Evolutionary conservation across 108 stramenopile genomes (phyloP), one percentile per base, ranked within the genome.

Genomic region (Nitzschia sp.): DNA sequence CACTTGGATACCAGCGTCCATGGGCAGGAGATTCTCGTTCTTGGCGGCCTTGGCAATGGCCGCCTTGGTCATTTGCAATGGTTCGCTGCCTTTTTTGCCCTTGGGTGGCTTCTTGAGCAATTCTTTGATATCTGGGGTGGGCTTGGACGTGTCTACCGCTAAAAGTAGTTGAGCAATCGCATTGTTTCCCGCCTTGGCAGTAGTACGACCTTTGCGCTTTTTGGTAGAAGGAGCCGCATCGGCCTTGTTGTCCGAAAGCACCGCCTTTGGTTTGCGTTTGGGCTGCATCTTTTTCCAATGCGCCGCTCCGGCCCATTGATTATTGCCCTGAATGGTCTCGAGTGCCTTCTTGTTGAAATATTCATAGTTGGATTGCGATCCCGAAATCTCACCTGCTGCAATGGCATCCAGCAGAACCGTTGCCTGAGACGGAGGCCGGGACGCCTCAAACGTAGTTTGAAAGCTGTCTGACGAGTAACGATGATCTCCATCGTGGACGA

Each of bases 241-340:
- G 25, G 15, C 54, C 75, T 83, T 53, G 49, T 54, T 13, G 1
- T 48, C 45, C 33, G 18, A 49, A 24, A 45, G 47, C 0, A 27
- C 53, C 15, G 45, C 29, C 42, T 76, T 63, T 4, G 62, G 60
- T 24, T 49, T 64, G 18, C 69, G 45, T 18, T 49, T 60, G 0
- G 32, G 63, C 17, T 72, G 67, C 35, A 61, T 66, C 59, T 82
- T 87, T 75, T 94, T 96, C 95, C 95, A 96, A 77, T 96, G 92
- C 26, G 81, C 70, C n/a, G 91, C 82, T 61, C 95, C 95, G 33
- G 92, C 95, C 95, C 95, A 96, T 13, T 71, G 58, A 66, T 96
- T 95, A 13, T 85, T 80, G 19, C 76, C 51, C 2, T 82, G 81
- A n/a, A 79, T 65, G 77, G 76, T 84, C 45, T 80, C 83, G 36